Base-by-base conservation (phyloP, 2,329 filamentous ascomycete genomes). In the Colletotrichum gloeosporioides region DNA sequence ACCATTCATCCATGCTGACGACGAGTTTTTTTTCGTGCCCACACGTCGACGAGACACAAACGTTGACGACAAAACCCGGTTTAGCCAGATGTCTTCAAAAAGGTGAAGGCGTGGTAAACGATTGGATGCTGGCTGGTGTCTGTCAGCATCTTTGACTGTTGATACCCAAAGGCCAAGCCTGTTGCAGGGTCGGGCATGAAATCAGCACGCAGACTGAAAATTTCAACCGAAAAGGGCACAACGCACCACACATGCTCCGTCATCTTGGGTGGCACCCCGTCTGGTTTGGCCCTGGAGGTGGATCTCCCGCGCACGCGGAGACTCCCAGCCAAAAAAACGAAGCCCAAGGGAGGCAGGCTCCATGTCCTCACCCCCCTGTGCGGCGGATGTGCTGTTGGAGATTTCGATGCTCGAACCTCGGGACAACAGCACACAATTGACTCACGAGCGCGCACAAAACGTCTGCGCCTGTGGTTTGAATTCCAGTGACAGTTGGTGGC, bases 161-260 rank as follows among this genome's bases (percentile, higher is more conserved):
- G 77, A 68, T 78, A 78, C 77, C 77, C 77, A 78, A 78, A 71
- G 53, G 76, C 74, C 76, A 65, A 77, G 70, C 62, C 76, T 55
- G 69, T 57, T 64, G 18, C 66, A 66, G 31, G 59, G 68, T 77
- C 73, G 68, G 73, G 76, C 73, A 77, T 39, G 66, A 75, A 78
- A 78, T 32, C 44, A 73, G 66, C 62, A 62, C 64, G 29, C 29
- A 59, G 55, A 53, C 22, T 44, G 49, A 64, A 63, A 64, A 71
- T 61, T 22, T 13, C 55, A 55, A 61, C 57, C 64, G 62, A 70
- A 62, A 74, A 77, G 69, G 61, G 70, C 74, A 66, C 69, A 68
- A 69, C 59, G 36, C 59, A 66, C 69, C 59, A 66, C 65, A 53
- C 61, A 64, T 61, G 66, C 68, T 77, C 69, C 69, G 76, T 76